Evolutionary conservation across 2,329 filamentous ascomycete genomes (phyloP).

Genomic region (Cladosporium colombiae): DNA sequence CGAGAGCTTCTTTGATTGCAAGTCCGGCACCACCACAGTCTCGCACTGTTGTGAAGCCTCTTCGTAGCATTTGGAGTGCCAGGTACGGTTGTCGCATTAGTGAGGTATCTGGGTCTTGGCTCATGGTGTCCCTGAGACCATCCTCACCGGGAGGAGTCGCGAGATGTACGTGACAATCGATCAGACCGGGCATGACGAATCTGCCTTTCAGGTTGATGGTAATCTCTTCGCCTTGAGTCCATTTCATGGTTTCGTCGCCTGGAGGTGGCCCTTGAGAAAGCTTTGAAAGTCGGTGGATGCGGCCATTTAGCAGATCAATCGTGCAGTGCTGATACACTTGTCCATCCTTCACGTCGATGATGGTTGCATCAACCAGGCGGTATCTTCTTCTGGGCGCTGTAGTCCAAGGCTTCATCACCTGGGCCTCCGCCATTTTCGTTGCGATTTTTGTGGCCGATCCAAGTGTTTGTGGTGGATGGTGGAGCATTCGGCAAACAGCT

Average conservation of each 20-base stretch:
- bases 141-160: conserved; percentile 47
- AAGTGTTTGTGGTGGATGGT: background rate
- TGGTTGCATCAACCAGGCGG: conserved; percentile 27
- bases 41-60: conserved; percentile 61
- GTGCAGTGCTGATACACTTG: conserved; percentile 33
- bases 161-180: conserved; percentile 55
- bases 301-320: conserved; percentile 34
- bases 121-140: conserved; percentile 40
- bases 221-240: conserved; percentile 30
- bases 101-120: conserved; percentile 40
- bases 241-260: conserved; percentile 33
- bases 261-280: conserved; percentile 28
- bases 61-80: conserved; percentile 52
- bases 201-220: conserved; percentile 44
- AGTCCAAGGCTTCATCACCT: conserved; percentile 29
- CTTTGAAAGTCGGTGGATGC: conserved; percentile 35
- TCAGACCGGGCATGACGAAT: conserved; percentile 54
- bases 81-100: conserved; percentile 52
- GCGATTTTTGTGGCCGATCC: background rate
- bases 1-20: conserved; percentile 58
- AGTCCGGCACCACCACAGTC: conserved; percentile 60
- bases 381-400: conserved; percentile 25
- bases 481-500: background rate
- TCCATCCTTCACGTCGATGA: conserved; percentile 37
- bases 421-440: conserved; percentile 6